Evolutionary conservation across 2,329 filamentous ascomycete genomes (phyloP).

Genomic region (Aspergillus puulaauensis): DNA sequence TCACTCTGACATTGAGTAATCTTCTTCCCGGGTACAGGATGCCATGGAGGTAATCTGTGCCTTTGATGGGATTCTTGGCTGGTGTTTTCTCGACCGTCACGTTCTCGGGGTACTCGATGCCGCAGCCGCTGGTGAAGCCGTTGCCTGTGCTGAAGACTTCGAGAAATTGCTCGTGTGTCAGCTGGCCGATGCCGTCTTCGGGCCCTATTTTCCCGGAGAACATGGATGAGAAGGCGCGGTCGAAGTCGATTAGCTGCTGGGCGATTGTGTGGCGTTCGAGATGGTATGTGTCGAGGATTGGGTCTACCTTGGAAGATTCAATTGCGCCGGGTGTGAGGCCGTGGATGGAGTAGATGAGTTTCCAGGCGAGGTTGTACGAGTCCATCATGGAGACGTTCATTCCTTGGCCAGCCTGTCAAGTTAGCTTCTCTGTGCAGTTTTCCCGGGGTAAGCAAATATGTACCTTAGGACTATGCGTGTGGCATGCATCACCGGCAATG

Average conservation of each 20-base stretch:
- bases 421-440: conserved; percentile 7
- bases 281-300: conserved; percentile 39
- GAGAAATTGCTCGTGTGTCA: conserved; percentile 37
- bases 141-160: conserved; percentile 38
- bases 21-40: conserved; percentile 36
- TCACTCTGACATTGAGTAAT: conserved; percentile 32
- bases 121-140: conserved; percentile 41
- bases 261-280: conserved; percentile 38
- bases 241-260: conserved; percentile 40
- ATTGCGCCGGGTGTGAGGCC: conserved; percentile 31
- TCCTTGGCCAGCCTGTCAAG: conserved; percentile 63
- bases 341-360: conserved; percentile 37
- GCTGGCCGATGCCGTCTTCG: conserved; percentile 21
- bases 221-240: conserved; percentile 40
- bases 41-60: conserved; percentile 36
- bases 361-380: conserved; percentile 44
- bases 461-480: conserved; percentile 72
- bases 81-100: conserved; percentile 24
- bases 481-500: conserved; percentile 74
- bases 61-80: conserved; percentile 25
- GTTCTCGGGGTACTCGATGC: conserved; percentile 38
- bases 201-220: conserved; percentile 40
- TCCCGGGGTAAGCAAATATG: not conserved
- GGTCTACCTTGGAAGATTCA: conserved; percentile 15
- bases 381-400: conserved; percentile 78